phyloP scores from a whole-genome alignment of 1,139 yeast genomes.

The Zygosaccharomyces sapae region DNA sequence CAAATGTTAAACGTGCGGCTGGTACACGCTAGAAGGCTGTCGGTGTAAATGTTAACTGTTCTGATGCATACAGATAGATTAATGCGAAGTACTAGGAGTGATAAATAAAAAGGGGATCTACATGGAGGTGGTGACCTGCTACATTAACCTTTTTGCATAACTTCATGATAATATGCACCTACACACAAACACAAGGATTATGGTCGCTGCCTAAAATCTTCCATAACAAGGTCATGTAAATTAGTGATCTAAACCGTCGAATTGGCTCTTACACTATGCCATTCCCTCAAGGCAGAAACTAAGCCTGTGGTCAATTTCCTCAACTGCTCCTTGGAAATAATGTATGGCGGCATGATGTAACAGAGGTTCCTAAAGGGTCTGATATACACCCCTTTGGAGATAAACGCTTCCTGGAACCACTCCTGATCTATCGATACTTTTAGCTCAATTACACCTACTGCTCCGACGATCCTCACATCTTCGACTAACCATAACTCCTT shows the following conservation, averaged over 20 bases:
- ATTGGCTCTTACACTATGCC: slow-evolving; percentile 6
- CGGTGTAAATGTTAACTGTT: too few species aligned
- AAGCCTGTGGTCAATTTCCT: background rate
- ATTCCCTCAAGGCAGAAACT: background rate
- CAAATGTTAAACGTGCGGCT: too few species aligned
- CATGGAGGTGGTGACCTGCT: too few species aligned
- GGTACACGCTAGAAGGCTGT: too few species aligned
- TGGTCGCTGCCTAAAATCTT: slow-evolving; percentile 3
- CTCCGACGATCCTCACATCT: slow-evolving; percentile 33
- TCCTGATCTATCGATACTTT: slow-evolving; percentile 23
- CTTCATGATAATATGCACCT: too few species aligned
- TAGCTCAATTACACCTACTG: slow-evolving; percentile 35
- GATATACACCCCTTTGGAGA: slow-evolving; percentile 28
- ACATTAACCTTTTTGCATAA: too few species aligned
- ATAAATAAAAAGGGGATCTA: too few species aligned
- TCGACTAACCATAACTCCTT: slow-evolving; percentile 18
- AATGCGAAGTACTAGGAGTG: too few species aligned
- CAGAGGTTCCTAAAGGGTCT: slow-evolving; percentile 32
- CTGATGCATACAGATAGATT: too few species aligned
- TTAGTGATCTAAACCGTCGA: slow-evolving; percentile 14
- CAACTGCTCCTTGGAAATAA: slow-evolving; percentile 24
- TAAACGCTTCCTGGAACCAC: slow-evolving; percentile 25
- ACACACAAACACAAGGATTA: too few species aligned
- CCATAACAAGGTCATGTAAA: slow-evolving; percentile 20
- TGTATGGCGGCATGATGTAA: slow-evolving; percentile 35